A percentile compares a stretch with the other conserved stretches of the same genome.
Evolutionary conservation across 2,329 filamentous ascomycete genomes (phyloP).

Genomic region (Fusarium citri): DNA sequence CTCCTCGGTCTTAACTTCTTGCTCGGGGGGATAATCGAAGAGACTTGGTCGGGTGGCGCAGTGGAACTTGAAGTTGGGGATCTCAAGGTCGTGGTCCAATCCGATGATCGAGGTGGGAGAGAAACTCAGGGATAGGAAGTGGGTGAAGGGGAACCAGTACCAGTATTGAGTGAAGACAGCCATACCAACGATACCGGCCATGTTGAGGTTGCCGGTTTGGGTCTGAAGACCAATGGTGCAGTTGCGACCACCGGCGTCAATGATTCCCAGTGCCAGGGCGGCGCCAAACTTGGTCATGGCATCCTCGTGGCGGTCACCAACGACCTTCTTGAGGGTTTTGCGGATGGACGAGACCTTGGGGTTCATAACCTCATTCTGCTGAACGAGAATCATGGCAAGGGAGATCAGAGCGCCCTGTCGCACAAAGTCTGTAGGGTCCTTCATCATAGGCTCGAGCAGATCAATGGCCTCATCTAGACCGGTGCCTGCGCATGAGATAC

Average conservation of each 20-base stretch:
- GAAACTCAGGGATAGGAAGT: slow-evolving; percentile 96
- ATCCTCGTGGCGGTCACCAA: slow-evolving; percentile 95
- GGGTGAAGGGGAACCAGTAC: slow-evolving; percentile 99
- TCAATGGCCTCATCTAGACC: slow-evolving; percentile 97
- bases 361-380: slow-evolving; percentile 99
- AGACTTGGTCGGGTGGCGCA: slow-evolving; percentile 93
- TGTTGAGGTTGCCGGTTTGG: slow-evolving; percentile 97
- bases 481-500: slow-evolving; percentile 97
- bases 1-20: slow-evolving; percentile 94
- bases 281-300: slow-evolving; percentile 99
- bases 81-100: slow-evolving; percentile 91
- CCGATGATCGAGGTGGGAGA: slow-evolving; percentile 97
- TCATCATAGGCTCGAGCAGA: slow-evolving; percentile 98
- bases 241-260: slow-evolving; percentile 96
- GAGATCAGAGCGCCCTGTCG: slow-evolving; percentile 95
- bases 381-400: slow-evolving; percentile 98
- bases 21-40: slow-evolving; percentile 97
- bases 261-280: slow-evolving; percentile 93
- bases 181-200: slow-evolving; percentile 98
- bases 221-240: slow-evolving; percentile 98
- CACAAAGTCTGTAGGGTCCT: slow-evolving; percentile 98
- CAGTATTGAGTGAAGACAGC: slow-evolving; percentile 99
- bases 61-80: slow-evolving; percentile 94
- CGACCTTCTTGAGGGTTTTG: slow-evolving; percentile 93
- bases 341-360: slow-evolving; percentile 92